These are phyloP conservation scores for Cercospora sp. DNA, from an alignment of 2,329 filamentous ascomycete genomes.

Conservation along the genomic window DNA sequence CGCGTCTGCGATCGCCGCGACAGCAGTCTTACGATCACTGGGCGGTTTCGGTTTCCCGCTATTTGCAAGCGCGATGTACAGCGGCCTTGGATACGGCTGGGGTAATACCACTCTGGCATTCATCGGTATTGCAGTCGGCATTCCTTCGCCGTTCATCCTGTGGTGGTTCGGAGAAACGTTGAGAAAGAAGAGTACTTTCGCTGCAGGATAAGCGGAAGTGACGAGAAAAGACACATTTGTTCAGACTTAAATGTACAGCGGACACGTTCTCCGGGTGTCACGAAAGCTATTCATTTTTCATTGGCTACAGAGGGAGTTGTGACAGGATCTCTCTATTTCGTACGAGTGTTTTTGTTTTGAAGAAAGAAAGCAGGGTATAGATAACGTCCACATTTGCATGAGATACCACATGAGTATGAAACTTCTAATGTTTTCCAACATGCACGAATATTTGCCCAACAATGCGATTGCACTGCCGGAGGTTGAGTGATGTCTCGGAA, in stretches of 20 bases:
- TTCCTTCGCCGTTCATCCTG: slow-evolving; percentile 51
- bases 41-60: slow-evolving; percentile 62
- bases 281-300: neutral
- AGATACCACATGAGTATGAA: slow-evolving; percentile 7
- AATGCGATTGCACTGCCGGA: neutral
- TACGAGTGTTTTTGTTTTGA: neutral
- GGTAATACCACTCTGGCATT: slow-evolving; percentile 59
- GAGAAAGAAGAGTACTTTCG: slow-evolving; percentile 41
- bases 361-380: neutral
- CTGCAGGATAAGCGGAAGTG: slow-evolving; percentile 31
- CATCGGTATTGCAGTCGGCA: slow-evolving; percentile 54
- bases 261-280: neutral
- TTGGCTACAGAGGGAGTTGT: neutral
- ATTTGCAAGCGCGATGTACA: slow-evolving; percentile 57
- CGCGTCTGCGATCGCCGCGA: slow-evolving; percentile 55
- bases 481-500: neutral
- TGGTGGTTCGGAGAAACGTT: slow-evolving; percentile 46
- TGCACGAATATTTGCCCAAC: neutral
- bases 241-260: neutral
- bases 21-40: slow-evolving; percentile 57
- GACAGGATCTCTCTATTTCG: neutral
- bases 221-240: neutral
- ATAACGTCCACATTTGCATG: neutral
- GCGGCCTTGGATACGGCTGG: slow-evolving; percentile 51
- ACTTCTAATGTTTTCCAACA: neutral